Percentiles rank a stretch among this genome's conserved stretches.
Evolutionary conservation across 441 rosid species (phyloP).

Genomic region (Populus hybrid): DNA sequence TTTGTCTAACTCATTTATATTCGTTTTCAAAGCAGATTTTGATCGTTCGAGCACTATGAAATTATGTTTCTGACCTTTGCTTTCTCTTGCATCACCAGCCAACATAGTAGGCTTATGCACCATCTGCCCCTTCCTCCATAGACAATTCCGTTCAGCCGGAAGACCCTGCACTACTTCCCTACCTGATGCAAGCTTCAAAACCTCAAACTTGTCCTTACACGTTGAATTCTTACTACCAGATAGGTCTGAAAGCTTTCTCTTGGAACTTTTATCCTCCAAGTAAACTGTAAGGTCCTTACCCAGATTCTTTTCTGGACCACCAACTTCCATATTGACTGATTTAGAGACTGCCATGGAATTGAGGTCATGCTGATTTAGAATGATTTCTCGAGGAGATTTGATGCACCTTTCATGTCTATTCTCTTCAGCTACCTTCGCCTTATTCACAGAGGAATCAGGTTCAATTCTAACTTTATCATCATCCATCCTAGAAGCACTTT

Average conservation of each 20-base stretch:
- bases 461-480: conserved; percentile 13
- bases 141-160: conserved; percentile 25
- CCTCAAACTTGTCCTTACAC: conserved; percentile 11
- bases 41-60: conserved; percentile 15
- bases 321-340: conserved; percentile 5
- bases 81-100: conserved; percentile 21
- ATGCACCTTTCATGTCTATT: conserved; percentile 3
- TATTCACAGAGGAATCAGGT: conserved; percentile 10
- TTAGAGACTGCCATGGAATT: conserved; percentile 6
- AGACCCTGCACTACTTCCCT: conserved; percentile 34
- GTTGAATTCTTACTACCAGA: conserved; percentile 6
- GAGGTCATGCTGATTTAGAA: conserved; percentile 13
- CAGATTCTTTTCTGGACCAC: neutral
- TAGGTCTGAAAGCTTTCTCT: conserved; percentile 17
- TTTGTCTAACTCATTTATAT: conserved; percentile 29
- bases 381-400: conserved; percentile 12
- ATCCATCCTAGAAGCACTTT: conserved; percentile 6
- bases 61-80: conserved; percentile 28
- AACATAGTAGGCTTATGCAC: conserved; percentile 1
- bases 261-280: conserved; percentile 6
- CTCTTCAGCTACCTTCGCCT: conserved; percentile 10
- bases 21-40: conserved; percentile 19
- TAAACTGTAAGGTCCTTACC: neutral
- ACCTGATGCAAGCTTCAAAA: conserved; percentile 9
- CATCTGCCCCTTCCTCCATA: conserved; percentile 16